phyloP scores from a whole-genome alignment of 768 basidiomycete genomes.

The Lanmaoa pseudosensibilis region DNA sequence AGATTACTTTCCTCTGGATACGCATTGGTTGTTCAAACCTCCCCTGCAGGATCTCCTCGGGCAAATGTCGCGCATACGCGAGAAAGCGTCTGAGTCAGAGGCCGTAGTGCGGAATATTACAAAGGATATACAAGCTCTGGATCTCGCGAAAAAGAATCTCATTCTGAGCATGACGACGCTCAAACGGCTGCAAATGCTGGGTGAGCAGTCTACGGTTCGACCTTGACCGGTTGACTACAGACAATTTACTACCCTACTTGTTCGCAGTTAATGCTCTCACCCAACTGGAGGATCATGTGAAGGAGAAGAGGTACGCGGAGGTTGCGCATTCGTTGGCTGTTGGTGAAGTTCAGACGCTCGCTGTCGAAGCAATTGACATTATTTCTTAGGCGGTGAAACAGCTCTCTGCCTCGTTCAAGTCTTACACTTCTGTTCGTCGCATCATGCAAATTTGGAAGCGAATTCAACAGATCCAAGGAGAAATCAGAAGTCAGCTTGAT shows the following conservation, averaged over 20 bases:
- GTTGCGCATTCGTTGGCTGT: slow-evolving; percentile 82
- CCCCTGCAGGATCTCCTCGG: slow-evolving; percentile 76
- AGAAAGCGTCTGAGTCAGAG: slow-evolving; percentile 96
- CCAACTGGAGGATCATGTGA: slow-evolving; percentile 76
- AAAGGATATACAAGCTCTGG: slow-evolving; percentile 92
- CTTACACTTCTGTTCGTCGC: slow-evolving; percentile 71
- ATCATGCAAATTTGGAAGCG: slow-evolving; percentile 78
- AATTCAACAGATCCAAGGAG: slow-evolving; percentile 80
- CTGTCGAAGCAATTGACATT: background rate
- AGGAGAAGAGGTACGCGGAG: slow-evolving; percentile 78
- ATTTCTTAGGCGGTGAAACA: slow-evolving; percentile 77
- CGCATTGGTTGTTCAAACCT: slow-evolving; percentile 4
- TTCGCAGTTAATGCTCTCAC: slow-evolving; percentile 73
- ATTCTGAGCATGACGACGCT: slow-evolving; percentile 86
- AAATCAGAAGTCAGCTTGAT: slow-evolving; percentile 77
- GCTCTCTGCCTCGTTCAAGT: slow-evolving; percentile 76
- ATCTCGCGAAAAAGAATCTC: slow-evolving; percentile 91
- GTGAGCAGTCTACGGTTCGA: slow-evolving; percentile 44
- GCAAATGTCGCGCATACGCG: slow-evolving; percentile 94
- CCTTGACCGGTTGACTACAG: background rate
- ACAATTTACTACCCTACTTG: background rate
- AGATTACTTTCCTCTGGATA: slow-evolving; percentile 19
- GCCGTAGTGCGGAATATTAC: slow-evolving; percentile 95
- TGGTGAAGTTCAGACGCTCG: slow-evolving; percentile 34
- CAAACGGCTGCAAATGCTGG: slow-evolving; percentile 91